Conservation (phyloP, 1,284 basidiomycete species). For the Anthracocystis panici-leucophaei region DNA sequence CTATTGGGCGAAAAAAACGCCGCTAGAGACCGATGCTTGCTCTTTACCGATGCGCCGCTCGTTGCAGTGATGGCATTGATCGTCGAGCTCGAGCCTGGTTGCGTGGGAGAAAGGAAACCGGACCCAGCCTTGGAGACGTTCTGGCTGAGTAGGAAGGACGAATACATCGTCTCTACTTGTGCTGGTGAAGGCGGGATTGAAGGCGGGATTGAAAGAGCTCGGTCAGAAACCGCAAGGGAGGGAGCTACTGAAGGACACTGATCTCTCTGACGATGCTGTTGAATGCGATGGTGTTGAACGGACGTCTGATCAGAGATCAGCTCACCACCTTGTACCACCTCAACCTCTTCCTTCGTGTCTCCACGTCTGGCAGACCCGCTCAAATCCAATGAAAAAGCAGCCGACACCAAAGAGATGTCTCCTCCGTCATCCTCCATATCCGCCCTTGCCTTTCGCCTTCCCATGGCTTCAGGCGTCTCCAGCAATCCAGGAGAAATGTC, state of each 20-base stretch:
- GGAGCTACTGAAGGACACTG: neutral
- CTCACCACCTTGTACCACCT: neutral
- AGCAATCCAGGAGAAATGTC: conserved; percentile 35
- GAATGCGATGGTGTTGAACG: neutral
- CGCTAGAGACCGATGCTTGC: conserved; percentile 27
- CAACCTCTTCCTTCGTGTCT: neutral
- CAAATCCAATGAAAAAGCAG: conserved; percentile 34
- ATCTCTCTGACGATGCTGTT: neutral
- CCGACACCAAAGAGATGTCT: conserved; percentile 35
- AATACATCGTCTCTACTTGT: conserved; percentile 41
- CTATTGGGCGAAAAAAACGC: conserved; percentile 19
- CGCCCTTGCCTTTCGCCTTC: neutral
- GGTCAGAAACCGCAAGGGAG: neutral
- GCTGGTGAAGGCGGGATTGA: conserved; percentile 16
- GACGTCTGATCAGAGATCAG: neutral
- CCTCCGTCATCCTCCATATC: neutral
- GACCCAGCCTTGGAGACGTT: conserved; percentile 25
- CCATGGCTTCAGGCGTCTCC: conserved; percentile 12
- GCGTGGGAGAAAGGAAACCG: conserved; percentile 27
- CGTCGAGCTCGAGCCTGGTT: conserved; percentile 2
- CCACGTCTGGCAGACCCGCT: conserved; percentile 9
- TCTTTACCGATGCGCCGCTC: neutral
- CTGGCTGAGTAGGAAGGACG: conserved; percentile 38
- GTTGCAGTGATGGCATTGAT: neutral
- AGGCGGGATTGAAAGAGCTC: conserved; percentile 9